Percentiles rank a stretch among this genome's conserved stretches.
phyloP scores from a whole-genome alignment of 2,329 filamentous ascomycete genomes.

The Hypoxylon sp. region DNA sequence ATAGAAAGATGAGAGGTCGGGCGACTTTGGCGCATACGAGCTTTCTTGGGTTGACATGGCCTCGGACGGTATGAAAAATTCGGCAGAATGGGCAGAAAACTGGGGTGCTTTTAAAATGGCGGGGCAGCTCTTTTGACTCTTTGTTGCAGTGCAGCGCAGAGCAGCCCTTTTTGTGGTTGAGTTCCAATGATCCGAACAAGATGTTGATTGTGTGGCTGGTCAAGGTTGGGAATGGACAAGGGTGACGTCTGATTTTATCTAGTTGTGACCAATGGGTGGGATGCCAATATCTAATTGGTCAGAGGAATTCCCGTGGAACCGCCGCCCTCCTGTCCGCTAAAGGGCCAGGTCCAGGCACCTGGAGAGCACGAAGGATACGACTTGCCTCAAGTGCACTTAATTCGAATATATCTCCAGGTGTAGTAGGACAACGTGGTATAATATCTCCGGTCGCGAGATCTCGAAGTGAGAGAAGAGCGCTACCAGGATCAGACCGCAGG shows the following conservation, averaged over 20 bases:
- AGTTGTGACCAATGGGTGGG: slow-evolving; percentile 33
- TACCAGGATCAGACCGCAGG: no score
- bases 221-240: slow-evolving; percentile 28
- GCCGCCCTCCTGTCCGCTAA: no score
- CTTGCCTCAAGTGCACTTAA: no score
- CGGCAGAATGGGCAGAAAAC: slow-evolving; percentile 27
- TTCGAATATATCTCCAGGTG: no score
- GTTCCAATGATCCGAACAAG: slow-evolving; percentile 11
- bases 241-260: slow-evolving; percentile 25
- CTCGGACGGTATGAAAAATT: slow-evolving; percentile 36
- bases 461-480: no score
- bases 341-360: no score
- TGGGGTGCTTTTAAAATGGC: slow-evolving; percentile 35
- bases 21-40: slow-evolving; percentile 69
- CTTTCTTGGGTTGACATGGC: slow-evolving; percentile 64
- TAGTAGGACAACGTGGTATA: no score
- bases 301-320: no score
- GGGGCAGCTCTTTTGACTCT: slow-evolving; percentile 41
- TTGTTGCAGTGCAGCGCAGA: slow-evolving; percentile 25
- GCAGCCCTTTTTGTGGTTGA: slow-evolving; percentile 14
- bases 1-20: slow-evolving; percentile 70
- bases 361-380: no score
- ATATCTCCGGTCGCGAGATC: no score
- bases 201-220: slow-evolving; percentile 40
- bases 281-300: no score